A percentile compares a stretch with the other conserved stretches of the same genome.
phyloP scores from a whole-genome alignment of 768 basidiomycete species.

The Pleurotus eryngii region DNA sequence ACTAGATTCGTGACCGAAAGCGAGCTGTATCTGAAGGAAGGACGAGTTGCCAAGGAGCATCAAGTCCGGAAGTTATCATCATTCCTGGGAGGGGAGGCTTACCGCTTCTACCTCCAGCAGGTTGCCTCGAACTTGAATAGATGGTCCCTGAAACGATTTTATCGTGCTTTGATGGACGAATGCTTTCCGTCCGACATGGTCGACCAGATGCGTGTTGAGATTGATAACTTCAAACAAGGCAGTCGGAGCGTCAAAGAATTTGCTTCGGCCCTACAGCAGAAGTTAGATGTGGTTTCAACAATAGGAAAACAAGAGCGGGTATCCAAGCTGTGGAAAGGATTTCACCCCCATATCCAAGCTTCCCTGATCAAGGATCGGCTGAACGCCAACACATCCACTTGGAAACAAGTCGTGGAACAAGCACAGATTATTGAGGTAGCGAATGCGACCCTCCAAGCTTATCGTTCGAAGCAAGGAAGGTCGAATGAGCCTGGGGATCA shows the following conservation, averaged over 20 bases:
- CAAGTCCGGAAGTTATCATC: no score
- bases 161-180: no score
- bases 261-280: constrained; percentile 27
- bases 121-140: no score
- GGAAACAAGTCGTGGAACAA: constrained; percentile 19
- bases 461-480: no score
- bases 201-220: no score
- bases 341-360: constrained; percentile 19
- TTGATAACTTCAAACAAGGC: no score
- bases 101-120: no score
- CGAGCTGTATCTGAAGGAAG: background rate
- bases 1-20: background rate
- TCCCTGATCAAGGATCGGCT: constrained; percentile 25
- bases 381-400: constrained; percentile 18
- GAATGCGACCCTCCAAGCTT: no score
- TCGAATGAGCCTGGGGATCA: no score
- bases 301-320: constrained; percentile 23
- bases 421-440: constrained; percentile 31
- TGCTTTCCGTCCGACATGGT: no score
- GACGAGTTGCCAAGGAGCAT: background rate
- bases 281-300: constrained; percentile 28
- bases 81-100: no score
- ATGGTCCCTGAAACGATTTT: no score
- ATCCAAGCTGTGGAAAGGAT: constrained; percentile 30
- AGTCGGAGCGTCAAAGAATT: constrained; percentile 23